These are phyloP conservation scores for Apiotrichum siamense DNA, from an alignment of 1,284 basidiomycete species.

Conservation along the genomic window DNA sequence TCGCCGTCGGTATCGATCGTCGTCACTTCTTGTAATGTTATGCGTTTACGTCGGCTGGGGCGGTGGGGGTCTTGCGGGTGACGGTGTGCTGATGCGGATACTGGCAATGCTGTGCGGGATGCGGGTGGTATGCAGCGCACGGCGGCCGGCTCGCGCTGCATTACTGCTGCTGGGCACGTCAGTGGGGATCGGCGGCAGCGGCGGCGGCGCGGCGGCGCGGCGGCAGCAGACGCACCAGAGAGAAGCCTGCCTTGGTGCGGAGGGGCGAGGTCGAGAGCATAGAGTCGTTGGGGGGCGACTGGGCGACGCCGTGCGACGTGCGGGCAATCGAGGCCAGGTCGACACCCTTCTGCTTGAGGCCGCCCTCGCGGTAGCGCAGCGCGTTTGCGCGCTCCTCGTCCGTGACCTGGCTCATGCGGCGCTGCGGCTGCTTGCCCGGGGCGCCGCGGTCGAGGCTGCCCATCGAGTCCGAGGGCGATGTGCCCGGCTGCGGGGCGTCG, in stretches of 20 bases:
- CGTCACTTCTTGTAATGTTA: too few species aligned
- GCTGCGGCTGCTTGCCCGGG: slow-evolving; percentile 18
- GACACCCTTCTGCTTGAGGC: slow-evolving; percentile 47
- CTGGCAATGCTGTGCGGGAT: slow-evolving; percentile 1
- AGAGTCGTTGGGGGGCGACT: slow-evolving; percentile 54
- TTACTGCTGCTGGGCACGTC: slow-evolving; percentile 12
- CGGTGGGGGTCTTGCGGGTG: background rate
- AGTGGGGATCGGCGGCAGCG: too few species aligned
- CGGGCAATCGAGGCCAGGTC: slow-evolving; percentile 73
- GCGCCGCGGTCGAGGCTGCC: slow-evolving; percentile 10
- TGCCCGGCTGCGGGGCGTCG: slow-evolving; percentile 4
- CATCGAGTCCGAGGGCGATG: slow-evolving; percentile 11
- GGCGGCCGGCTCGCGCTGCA: background rate
- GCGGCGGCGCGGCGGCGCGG: background rate
- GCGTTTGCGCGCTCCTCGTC: slow-evolving; percentile 59
- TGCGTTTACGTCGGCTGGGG: slow-evolving; percentile 10
- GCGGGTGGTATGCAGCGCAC: background rate
- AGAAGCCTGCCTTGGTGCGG: slow-evolving; percentile 35
- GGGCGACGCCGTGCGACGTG: slow-evolving; percentile 66
- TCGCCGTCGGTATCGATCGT: too few species aligned
- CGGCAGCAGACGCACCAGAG: slow-evolving; percentile 11
- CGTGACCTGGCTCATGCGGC: slow-evolving; percentile 48
- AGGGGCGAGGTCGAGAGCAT: slow-evolving; percentile 47
- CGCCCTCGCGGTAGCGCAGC: slow-evolving; percentile 39
- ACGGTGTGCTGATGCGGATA: background rate